phyloP scores from a whole-genome alignment of 2,329 filamentous ascomycete genomes.

The Cytospora piceicola region DNA sequence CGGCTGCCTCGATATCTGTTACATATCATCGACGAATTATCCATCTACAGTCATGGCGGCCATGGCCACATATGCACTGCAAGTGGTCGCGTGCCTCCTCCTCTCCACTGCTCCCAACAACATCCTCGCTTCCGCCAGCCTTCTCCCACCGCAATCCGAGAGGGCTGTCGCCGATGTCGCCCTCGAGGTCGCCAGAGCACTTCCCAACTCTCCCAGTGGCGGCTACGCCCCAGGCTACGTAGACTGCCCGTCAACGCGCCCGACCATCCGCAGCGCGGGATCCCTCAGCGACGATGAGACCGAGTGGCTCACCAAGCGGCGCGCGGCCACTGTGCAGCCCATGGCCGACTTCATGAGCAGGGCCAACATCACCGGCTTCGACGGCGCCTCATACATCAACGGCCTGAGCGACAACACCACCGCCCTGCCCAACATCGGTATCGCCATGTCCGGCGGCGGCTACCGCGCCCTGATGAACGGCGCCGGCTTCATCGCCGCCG shows the following conservation, averaged over 20 bases:
- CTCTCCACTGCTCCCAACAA: conserved; percentile 5
- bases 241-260: conserved; percentile 70
- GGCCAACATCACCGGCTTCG: conserved; percentile 76
- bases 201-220: conserved; percentile 49
- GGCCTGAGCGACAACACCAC: conserved; percentile 63
- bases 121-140: conserved; percentile 10
- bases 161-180: conserved; percentile 22
- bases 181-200: conserved; percentile 36
- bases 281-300: conserved; percentile 70
- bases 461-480: conserved; percentile 87
- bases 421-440: conserved; percentile 63
- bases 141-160: conserved; percentile 3
- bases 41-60: background rate
- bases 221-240: conserved; percentile 73
- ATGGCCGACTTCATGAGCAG: conserved; percentile 74
- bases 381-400: conserved; percentile 74
- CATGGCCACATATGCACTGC: background rate
- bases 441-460: conserved; percentile 82
- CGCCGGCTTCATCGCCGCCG: conserved; percentile 77
- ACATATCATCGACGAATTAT: too few species aligned
- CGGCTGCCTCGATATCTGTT: too few species aligned
- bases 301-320: conserved; percentile 72
- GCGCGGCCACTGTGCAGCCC: conserved; percentile 73
- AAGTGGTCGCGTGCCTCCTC: conserved; percentile 15
- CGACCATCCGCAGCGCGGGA: conserved; percentile 67